Base-by-base conservation (phyloP, 2,329 filamentous ascomycete genomes). In the Apiospora rasikravindrae region DNA sequence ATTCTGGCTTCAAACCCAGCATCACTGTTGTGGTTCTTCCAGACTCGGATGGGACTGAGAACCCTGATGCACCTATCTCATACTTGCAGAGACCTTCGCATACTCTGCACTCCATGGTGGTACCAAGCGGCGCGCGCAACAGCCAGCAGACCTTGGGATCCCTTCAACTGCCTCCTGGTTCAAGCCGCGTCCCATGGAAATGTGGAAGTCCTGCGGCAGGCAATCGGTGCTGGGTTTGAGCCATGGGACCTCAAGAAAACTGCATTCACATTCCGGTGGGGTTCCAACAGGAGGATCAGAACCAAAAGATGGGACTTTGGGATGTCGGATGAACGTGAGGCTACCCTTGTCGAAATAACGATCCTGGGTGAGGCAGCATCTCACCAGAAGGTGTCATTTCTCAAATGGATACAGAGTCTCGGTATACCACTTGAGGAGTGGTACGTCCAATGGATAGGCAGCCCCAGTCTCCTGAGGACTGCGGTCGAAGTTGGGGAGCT, bases 41-140 rank as follows among this genome's bases (percentile, higher is more conserved):
- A 37, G 8, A 22, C 22, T 19, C 53, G 16, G 8, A 10, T 5
- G 29, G 13, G 19, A 2, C 4, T 37, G 7, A 37, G 19, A 37
- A 33, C 29, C 40, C 19, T 64, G 19, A n/a, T 8, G 57, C n/a
- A 13, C 19, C 24, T 64, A 40, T 64, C 57, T 19, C 57, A 64
- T 24, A 64, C 33, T 19, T 64, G 57, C 57, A 64, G 57, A 40
- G 57, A 64, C 33, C 57, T 64, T 40, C 57, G 19, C 57, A 14
- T 19, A n/a, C 8, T 64, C 33, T 64, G 57, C 33, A 14, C 33
- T 11, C 57, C 57, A n/a, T 40, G 8, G 22, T 64, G 57, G 57
- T 64, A 64, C 7, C 3, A 6, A 64, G 8, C 40, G 19, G 19
- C 22, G 33, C 33, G 26, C 16, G 29, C 22, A 22, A n/a, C 6